Evolutionary conservation across 169 alveolate genomes (phyloP), one percentile per base, ranked within the genome.

Genomic region (Prorocentrum cordatum): DNA sequence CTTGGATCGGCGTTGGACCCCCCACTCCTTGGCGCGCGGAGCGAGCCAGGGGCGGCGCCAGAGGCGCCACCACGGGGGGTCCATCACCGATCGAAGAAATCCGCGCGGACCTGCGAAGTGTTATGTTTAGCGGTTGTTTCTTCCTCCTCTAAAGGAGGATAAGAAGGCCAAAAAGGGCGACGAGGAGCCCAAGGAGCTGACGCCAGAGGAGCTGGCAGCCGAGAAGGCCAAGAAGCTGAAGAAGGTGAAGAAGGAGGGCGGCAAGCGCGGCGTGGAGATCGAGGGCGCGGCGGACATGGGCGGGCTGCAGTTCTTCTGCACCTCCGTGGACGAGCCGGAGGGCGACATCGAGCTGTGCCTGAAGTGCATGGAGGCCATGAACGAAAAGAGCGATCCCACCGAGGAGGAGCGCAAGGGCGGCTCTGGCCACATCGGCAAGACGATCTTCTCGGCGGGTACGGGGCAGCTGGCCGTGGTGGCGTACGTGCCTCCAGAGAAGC

Each of bases 341-440:
- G 91, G 86, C 86, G 86, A 75, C 27, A 58, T 75, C 50, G 86
- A 75, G n/a, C 42, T 75, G 39, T 29, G 50, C 59, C 22, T 32
- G 86, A 75, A 75, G 86, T 75, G 86, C 71, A 71, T 50, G 2
- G 86, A 73, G 85, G 92, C 92, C 58, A 84, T 84, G 92, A 84
- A 84, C 10, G 92, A 84, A 54, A 70, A 84, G 85, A 7, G 58
- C 73, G 92, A 84, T 26, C 92, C 92, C 27, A 27, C 68, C 50
- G 92, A 67, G 72, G 92, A 84, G 66, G 92, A 84, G 92, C 39
- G 75, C 27, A 66, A 66, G 22, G 75, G 75, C 27, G 75, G 75
- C 22, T 66, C 75, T 0, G 75, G 75, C n/a, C 75, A 66, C 75
- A 66, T 66, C 26, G 75, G 75, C 27, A 12, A 20, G 27, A 7